Conservation (phyloP, 2,329 filamentous ascomycete genomes). For the Nothophaeocryptopus gaeumannii region DNA sequence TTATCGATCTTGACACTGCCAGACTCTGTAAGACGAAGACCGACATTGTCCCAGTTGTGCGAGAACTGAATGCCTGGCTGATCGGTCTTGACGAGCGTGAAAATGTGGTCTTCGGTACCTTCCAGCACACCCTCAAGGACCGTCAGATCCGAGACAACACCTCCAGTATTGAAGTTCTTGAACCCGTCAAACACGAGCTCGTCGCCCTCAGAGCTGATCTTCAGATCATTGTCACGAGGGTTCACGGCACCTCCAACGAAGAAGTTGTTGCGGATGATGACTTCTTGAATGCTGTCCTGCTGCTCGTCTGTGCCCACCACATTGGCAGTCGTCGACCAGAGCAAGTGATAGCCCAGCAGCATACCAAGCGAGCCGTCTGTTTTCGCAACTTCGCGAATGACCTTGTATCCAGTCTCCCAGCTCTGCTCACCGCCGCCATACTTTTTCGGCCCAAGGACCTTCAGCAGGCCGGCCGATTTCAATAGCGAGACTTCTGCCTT, state of each 20-base stretch:
- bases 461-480: constrained; percentile 52
- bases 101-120: constrained; percentile 60
- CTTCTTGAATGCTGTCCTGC: constrained; percentile 54
- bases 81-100: constrained; percentile 57
- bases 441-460: constrained; percentile 49
- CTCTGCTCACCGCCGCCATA: constrained; percentile 53
- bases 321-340: constrained; percentile 62
- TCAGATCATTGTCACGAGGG: constrained; percentile 61
- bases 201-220: constrained; percentile 55
- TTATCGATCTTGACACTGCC: constrained; percentile 61
- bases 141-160: constrained; percentile 63
- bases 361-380: constrained; percentile 64
- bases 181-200: constrained; percentile 59
- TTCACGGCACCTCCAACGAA: constrained; percentile 66
- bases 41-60: constrained; percentile 65
- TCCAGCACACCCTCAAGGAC: constrained; percentile 63
- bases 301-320: constrained; percentile 61
- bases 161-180: constrained; percentile 67
- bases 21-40: constrained; percentile 62
- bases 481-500: constrained; percentile 51
- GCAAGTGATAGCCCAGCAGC: constrained; percentile 63
- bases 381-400: constrained; percentile 62
- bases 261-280: constrained; percentile 62
- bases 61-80: constrained; percentile 58
- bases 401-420: constrained; percentile 57